A percentile compares a stretch with the other conserved stretches of the same genome.
Evolutionary conservation across 306 rosid species (phyloP).

Genomic region (Canavalia ensiformis): DNA sequence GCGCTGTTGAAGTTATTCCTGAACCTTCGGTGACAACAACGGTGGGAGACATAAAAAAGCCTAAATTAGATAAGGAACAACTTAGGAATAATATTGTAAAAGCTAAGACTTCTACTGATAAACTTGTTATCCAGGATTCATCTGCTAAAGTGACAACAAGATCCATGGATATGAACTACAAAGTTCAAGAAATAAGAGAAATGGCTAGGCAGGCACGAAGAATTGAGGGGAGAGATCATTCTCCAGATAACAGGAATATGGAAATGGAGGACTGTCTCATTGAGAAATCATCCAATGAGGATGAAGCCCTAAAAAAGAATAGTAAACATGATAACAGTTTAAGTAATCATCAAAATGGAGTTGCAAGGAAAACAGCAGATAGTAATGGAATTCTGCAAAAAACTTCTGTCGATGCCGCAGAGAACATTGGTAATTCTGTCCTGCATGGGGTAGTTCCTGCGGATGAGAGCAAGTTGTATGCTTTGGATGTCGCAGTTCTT

Average conservation of each 20-base stretch:
- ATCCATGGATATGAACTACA: conserved; percentile 52
- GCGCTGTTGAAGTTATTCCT: conserved; percentile 71
- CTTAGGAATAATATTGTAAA: conserved; percentile 66
- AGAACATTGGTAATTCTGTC: conserved; percentile 46
- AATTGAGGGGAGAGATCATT: conserved; percentile 57
- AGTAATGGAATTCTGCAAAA: conserved; percentile 38
- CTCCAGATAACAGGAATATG: conserved; percentile 42
- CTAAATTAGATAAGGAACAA: conserved; percentile 73
- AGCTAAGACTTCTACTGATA: conserved; percentile 59
- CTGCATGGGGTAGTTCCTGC: conserved; percentile 40
- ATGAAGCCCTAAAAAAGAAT: conserved; percentile 38
- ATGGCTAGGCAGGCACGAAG: conserved; percentile 68
- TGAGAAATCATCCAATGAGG: conserved; percentile 49
- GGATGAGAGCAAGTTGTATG: conserved; percentile 45
- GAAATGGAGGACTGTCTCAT: conserved; percentile 45
- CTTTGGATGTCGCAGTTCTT: conserved; percentile 51
- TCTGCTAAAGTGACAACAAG: conserved; percentile 37
- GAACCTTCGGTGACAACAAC: conserved; percentile 51
- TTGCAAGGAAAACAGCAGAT: conserved; percentile 43
- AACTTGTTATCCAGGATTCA: conserved; percentile 49
- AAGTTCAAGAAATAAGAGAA: conserved; percentile 73
- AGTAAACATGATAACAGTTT: conserved; percentile 42
- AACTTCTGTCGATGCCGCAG: conserved; percentile 35
- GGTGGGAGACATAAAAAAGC: conserved; percentile 55
- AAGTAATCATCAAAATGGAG: conserved; percentile 46